Base-by-base conservation (phyloP, 2,329 filamentous ascomycete genomes). In the Paraconiothyrium brasiliense region DNA sequence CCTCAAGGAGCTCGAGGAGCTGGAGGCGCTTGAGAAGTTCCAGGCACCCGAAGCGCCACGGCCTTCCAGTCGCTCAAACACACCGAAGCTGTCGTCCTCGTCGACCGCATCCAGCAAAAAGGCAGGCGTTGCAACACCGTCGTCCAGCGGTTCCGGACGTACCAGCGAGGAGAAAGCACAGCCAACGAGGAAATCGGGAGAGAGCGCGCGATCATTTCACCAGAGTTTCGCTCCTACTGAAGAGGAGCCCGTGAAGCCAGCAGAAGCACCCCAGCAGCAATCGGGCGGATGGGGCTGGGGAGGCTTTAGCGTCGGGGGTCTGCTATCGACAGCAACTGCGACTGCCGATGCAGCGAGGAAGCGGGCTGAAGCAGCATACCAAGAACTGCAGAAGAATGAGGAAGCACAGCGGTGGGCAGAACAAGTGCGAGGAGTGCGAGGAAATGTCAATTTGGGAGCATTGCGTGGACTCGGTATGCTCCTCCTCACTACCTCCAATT, bases 341-440 rank as follows among this genome's bases (percentile, higher is more conserved):
- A 94, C 93, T 0, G 93, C 93, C 39, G 88, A 83, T 67, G 90
- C 91, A n/a, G 92, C 91, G 30, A 89, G 96, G 80, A 97, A 96
- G 83, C 92, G 94, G 78, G 94, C 95, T 50, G 94, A 97, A 80
- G 92, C 90, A 8, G 91, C 94, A 0, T 94, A 97, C 67, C 97
- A 94, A 77, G 93, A 98, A 79, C 94, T 99, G 51, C 92, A 97
- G 78, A 90, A 95, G 76, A 97, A 97, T 72, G 93, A 98, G 76
- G 95, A 99, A 78, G 95, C 94, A 55, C 94, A 94, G 82, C 92
- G 92, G 78, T 99, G 94, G 93, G 92, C 94, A 1, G 92, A 97
- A 57, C 94, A 98, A 77, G 91, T 98, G 58, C 90, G 90, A 74
- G 94, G 93, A 62, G 91, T 98, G 58, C 90, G 90, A 74, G 94